Conservation (phyloP, 371 early-diverging fungal species). For the Actinomortierella ambigua region DNA sequence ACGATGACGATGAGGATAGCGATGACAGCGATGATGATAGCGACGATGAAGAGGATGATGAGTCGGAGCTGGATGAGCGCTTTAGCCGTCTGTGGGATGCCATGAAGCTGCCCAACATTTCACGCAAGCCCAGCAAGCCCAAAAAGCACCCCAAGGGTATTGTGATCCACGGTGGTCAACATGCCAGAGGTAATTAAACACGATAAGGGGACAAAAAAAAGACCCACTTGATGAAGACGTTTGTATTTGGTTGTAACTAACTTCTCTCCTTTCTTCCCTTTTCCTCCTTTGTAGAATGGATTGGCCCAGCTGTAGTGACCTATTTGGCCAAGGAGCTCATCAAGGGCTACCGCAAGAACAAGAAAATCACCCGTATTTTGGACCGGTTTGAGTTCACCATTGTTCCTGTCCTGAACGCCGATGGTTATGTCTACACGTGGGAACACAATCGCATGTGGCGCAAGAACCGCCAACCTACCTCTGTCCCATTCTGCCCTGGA, state of each 20-base stretch:
- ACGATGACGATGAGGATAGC: constrained; percentile 6
- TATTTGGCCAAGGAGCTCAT: constrained; percentile 48
- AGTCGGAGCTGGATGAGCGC: neutral
- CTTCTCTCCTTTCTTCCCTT: neutral
- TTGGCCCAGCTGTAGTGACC: constrained; percentile 40
- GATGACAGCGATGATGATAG: constrained; percentile 19
- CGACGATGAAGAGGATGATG: constrained; percentile 12
- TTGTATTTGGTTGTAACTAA: neutral
- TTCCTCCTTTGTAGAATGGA: constrained; percentile 38
- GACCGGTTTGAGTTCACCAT: constrained; percentile 47
- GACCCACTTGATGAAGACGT: constrained; percentile 7
- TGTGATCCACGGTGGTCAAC: constrained; percentile 48
- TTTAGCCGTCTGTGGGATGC: too few relatives aligned
- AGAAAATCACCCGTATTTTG: constrained; percentile 36
- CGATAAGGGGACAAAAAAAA: neutral
- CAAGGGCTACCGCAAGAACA: constrained; percentile 32
- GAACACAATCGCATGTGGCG: constrained; percentile 53
- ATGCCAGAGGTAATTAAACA: constrained; percentile 37
- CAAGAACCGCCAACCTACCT: constrained; percentile 55
- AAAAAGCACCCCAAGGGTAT: constrained; percentile 43
- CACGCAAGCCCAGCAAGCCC: constrained; percentile 31
- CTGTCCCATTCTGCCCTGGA: constrained; percentile 46
- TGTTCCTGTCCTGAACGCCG: constrained; percentile 52
- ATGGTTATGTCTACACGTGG: constrained; percentile 55
- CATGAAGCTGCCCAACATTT: neutral